Percentiles rank a stretch among this genome's conserved stretches.
phyloP scores from a whole-genome alignment of 2,329 filamentous ascomycete genomes.

The Stagonosporopsis vannaccii region DNA sequence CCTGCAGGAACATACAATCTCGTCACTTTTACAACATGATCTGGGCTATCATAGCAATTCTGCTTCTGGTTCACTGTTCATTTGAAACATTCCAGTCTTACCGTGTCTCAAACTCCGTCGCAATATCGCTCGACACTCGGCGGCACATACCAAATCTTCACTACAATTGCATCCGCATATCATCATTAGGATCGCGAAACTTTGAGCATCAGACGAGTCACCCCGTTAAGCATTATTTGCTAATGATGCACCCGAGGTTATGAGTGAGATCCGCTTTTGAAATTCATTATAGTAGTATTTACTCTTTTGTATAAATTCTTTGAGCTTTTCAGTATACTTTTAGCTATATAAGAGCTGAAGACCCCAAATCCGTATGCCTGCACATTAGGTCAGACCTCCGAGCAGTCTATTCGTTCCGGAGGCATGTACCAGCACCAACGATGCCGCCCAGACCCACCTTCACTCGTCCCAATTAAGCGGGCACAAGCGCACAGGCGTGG shows the following conservation, averaged over 20 bases:
- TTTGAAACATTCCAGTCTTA: background rate
- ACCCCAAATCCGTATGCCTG: background rate
- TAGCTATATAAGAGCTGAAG: no score
- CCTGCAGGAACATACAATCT: no score
- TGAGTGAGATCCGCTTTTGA: slow-evolving; percentile 1
- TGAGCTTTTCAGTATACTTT: no score
- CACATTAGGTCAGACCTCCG: background rate
- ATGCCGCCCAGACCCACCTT: background rate
- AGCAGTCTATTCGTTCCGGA: background rate
- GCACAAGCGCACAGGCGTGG: background rate
- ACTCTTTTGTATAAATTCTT: no score
- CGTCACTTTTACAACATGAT: background rate
- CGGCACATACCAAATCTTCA: background rate
- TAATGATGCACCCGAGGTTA: background rate
- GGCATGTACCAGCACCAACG: background rate
- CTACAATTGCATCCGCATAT: background rate
- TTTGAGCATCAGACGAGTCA: background rate
- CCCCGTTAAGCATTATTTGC: background rate
- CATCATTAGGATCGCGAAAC: background rate
- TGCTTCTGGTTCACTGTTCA: background rate
- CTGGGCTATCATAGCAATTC: background rate
- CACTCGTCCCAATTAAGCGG: background rate
- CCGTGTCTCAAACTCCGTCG: background rate
- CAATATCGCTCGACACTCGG: background rate
- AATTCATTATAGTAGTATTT: no score